phyloP scores from a whole-genome alignment of 371 early-diverging fungal species.

The Smittium culicis region DNA sequence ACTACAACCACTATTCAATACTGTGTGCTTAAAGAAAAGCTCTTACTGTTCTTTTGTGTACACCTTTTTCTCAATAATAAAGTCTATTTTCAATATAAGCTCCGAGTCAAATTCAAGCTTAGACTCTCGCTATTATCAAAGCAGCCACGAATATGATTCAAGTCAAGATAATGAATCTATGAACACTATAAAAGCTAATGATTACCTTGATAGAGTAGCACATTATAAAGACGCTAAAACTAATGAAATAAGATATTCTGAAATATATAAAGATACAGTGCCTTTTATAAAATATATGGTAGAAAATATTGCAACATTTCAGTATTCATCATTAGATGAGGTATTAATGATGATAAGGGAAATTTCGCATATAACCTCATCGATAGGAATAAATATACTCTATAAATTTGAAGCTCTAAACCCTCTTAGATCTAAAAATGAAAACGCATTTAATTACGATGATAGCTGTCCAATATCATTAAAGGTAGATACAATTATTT shows the following conservation, averaged over 20 bases:
- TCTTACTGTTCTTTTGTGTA: not conserved
- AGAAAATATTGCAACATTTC: constrained; percentile 59
- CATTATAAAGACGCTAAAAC: not conserved
- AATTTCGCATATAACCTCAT: constrained; percentile 28
- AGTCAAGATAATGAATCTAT: not conserved
- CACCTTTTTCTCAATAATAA: not conserved
- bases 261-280: constrained; percentile 34
- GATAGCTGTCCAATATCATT: not conserved
- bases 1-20: constrained; percentile 47
- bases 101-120: constrained; percentile 37
- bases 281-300: constrained; percentile 56
- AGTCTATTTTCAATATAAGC: constrained; percentile 44
- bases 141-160: not conserved
- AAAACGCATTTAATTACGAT: constrained; percentile 9
- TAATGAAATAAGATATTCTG: not conserved
- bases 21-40: constrained; percentile 47
- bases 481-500: not conserved
- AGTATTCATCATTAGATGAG: constrained; percentile 64
- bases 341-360: constrained; percentile 51
- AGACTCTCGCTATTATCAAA: constrained; percentile 21
- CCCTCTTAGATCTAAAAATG: constrained; percentile 30
- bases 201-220: constrained; percentile 1
- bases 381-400: constrained; percentile 43
- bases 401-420: constrained; percentile 42
- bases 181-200: not conserved